Conservation (phyloP, 2,329 filamentous ascomycete species). For the Sphaerulina musiva region DNA sequence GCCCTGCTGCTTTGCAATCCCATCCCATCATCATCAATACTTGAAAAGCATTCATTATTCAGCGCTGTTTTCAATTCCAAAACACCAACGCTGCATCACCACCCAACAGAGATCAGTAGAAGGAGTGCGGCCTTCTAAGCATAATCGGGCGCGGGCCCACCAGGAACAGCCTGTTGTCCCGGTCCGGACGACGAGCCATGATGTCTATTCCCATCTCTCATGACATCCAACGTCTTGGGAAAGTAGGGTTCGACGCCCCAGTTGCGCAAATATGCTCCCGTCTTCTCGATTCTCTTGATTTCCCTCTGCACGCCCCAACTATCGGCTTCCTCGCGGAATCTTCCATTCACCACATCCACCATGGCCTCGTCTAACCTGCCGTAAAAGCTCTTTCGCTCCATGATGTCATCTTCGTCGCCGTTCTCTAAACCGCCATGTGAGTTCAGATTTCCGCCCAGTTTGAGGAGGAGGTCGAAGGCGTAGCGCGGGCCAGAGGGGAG, state of each 20-base stretch:
- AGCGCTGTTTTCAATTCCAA: no score
- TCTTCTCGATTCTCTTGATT: slow-evolving; percentile 53
- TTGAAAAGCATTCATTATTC: no score
- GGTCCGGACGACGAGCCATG: not conserved
- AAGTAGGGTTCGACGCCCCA: slow-evolving; percentile 51
- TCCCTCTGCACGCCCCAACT: slow-evolving; percentile 48
- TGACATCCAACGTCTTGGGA: slow-evolving; percentile 46
- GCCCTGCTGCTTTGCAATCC: not conserved
- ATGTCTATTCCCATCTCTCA: slow-evolving; percentile 35
- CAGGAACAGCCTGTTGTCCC: slow-evolving; percentile 3
- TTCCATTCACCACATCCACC: slow-evolving; percentile 47
- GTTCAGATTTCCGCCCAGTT: slow-evolving; percentile 52
- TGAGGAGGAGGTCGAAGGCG: slow-evolving; percentile 50
- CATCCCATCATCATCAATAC: not conserved
- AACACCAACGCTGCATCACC: no score
- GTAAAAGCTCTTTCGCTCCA: slow-evolving; percentile 47
- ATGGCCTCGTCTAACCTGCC: slow-evolving; percentile 44
- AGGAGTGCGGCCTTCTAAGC: not conserved
- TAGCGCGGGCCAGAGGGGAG: slow-evolving; percentile 45
- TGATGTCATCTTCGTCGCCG: slow-evolving; percentile 44
- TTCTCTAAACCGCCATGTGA: slow-evolving; percentile 48
- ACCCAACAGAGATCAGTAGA: no score
- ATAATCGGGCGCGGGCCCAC: slow-evolving; percentile 8
- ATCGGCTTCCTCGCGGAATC: slow-evolving; percentile 46
- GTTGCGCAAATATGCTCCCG: slow-evolving; percentile 46